These are phyloP conservation scores for Gaertneriomyces sp. DNA, from an alignment of 192 early-diverging fungal species.

Conservation along the genomic window DNA sequence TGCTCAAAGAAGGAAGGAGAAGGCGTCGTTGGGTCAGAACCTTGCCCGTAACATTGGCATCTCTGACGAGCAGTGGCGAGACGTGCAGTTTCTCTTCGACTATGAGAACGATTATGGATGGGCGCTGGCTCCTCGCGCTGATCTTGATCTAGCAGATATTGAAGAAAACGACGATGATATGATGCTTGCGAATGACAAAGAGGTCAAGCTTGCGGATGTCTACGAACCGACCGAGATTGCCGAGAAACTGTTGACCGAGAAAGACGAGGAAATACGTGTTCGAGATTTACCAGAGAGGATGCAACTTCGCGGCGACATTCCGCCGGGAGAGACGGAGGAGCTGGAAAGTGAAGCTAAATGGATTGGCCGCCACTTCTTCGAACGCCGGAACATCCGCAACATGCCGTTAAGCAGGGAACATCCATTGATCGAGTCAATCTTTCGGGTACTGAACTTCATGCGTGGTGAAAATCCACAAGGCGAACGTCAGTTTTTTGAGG, in stretches of 20 bases:
- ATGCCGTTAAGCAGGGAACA: neutral
- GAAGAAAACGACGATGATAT: constrained; percentile 61
- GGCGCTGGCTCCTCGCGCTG: constrained; percentile 48
- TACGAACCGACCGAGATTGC: constrained; percentile 84
- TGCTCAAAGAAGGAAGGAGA: constrained; percentile 41
- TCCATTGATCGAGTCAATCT: constrained; percentile 25
- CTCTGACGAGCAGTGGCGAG: constrained; percentile 55
- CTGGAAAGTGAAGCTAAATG: constrained; percentile 34
- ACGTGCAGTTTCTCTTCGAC: constrained; percentile 89
- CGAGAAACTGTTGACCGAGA: constrained; percentile 84
- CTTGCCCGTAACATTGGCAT: constrained; percentile 51
- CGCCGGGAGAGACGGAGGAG: constrained; percentile 34
- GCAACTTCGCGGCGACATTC: constrained; percentile 31
- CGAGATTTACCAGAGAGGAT: constrained; percentile 88
- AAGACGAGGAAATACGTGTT: constrained; percentile 83
- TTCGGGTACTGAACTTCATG: constrained; percentile 66
- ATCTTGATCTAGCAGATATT: constrained; percentile 34
- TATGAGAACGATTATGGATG: constrained; percentile 86
- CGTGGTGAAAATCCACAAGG: constrained; percentile 50
- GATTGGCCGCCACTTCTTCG: constrained; percentile 24
- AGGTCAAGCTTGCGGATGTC: constrained; percentile 48
- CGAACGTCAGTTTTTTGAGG: constrained; percentile 54
- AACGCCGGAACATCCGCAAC: constrained; percentile 10
- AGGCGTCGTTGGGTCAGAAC: constrained; percentile 39
- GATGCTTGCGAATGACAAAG: constrained; percentile 22